Conservation (phyloP, 805 yeast genomes). For the Saturnispora quitensis region DNA sequence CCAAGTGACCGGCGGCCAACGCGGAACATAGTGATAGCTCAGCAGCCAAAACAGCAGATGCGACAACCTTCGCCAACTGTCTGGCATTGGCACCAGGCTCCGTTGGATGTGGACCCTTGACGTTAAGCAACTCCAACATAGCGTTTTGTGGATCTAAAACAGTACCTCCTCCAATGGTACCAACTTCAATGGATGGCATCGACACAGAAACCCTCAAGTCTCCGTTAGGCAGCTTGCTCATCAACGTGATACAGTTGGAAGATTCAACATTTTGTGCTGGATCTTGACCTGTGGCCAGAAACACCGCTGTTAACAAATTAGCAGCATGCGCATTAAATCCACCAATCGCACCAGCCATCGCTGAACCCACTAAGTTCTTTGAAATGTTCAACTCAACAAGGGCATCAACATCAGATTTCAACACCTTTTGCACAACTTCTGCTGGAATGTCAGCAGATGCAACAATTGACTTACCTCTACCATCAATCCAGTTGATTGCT, state of each 20-base stretch:
- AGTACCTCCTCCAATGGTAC: conserved; percentile 99
- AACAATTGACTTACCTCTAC: conserved; percentile 96
- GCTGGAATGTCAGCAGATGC: conserved; percentile 91
- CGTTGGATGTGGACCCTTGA: conserved; percentile 90
- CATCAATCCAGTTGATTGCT: conserved; percentile 98
- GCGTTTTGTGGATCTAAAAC: conserved; percentile 95
- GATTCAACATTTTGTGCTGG: conserved; percentile 99
- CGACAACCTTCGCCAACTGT: conserved; percentile 85
- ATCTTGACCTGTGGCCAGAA: conserved; percentile 94
- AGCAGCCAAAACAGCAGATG: conserved; percentile 92
- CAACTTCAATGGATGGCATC: conserved; percentile 98
- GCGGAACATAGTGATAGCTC: conserved; percentile 94
- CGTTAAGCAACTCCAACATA: conserved; percentile 89
- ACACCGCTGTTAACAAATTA: conserved; percentile 89
- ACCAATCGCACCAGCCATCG: conserved; percentile 97
- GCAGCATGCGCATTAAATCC: conserved; percentile 99
- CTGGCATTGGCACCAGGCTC: conserved; percentile 93
- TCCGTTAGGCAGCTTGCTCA: conserved; percentile 69
- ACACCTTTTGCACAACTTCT: conserved; percentile 66
- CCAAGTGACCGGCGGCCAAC: conserved; percentile 96
- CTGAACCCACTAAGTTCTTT: conserved; percentile 91
- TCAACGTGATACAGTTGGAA: conserved; percentile 92
- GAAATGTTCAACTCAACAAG: conserved; percentile 81
- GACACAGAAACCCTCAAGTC: conserved; percentile 90
- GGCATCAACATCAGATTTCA: conserved; percentile 88